Conservation (phyloP, 2,329 filamentous ascomycete genomes). For the Trematosphaeria pertusa region DNA sequence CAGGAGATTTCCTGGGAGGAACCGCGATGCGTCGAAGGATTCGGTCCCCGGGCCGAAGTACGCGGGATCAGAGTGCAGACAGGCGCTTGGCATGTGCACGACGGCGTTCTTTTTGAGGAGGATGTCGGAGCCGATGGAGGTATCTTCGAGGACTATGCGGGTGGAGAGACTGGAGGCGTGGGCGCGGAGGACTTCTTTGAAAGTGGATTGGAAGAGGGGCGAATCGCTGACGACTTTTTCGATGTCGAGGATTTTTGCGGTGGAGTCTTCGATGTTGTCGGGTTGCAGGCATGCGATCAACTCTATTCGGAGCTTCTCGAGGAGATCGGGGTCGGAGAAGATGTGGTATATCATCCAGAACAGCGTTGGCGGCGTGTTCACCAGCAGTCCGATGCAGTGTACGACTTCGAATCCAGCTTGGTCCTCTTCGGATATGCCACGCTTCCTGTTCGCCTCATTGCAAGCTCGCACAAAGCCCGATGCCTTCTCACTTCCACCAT, state of each 20-base stretch:
- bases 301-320: background rate
- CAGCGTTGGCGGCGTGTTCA: background rate
- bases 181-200: background rate
- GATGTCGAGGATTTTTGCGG: background rate
- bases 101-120: background rate
- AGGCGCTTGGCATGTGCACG: background rate
- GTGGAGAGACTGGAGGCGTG: background rate
- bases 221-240: background rate
- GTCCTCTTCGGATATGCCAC: background rate
- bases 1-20: too few relatives aligned
- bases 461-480: background rate
- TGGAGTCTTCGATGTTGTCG: background rate
- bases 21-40: background rate
- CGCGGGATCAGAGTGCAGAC: background rate
- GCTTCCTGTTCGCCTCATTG: background rate
- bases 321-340: background rate
- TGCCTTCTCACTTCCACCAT: background rate
- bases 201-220: background rate
- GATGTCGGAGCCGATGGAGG: background rate
- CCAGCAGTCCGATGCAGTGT: background rate
- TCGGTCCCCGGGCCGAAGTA: background rate
- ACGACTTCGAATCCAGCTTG: background rate
- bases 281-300: background rate
- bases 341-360: background rate
- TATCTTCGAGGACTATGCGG: background rate